Base-by-base conservation (phyloP, 1,284 basidiomycete species). In the Puccinia novopanici region DNA sequence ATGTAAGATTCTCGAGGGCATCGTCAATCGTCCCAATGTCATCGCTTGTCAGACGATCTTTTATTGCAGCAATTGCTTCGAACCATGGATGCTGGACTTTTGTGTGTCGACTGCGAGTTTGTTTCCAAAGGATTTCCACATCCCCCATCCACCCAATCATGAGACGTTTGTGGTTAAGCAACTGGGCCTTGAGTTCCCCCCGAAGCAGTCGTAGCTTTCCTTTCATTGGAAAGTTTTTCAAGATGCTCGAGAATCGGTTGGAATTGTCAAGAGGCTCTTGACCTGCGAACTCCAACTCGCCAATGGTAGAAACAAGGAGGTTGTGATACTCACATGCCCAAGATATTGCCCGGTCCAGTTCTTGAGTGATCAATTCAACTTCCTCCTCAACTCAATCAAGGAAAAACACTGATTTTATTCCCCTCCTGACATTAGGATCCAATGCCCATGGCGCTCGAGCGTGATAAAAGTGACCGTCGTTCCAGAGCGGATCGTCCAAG, bases 401-500 rank as follows among this genome's bases (percentile, higher is more conserved):
- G 1, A 70, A 2, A 17, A 50, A 24, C 9, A 70, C 67, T 10
- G n/a, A 48, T 15, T 2, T 70, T 2, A 70, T 50, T 3, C 48
- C 45, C 24, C 45, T 17, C 12, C 37, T 13, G 0, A 63, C 42
- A n/a, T 45, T 24, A 22, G 37, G 27, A 75, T 75, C 55, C 0
- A 40, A 3, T 5, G 73, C 73, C 73, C 55, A 61, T 48, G 55
- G 55, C 1, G 37, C 55, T 2, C 55, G 34, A 10, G 37, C 9
- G 27, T 75, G 73, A 15, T 34, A 48, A 27, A 75, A 61, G 24
- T 55, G 34, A 57, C 73, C 73, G 10, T 59, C 30, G 27, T 45
- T 48, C 73, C 73, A 75, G 54, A 74, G 52, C 1, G 40, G 54
- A 30, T 75, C n/a, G 3, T 27, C 37, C 17, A 75, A 22, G 5